Evolutionary conservation across 2,329 filamentous ascomycete genomes (phyloP), one percentile per base, ranked within the genome.

Genomic region (Dothiorella sarmentorum): DNA sequence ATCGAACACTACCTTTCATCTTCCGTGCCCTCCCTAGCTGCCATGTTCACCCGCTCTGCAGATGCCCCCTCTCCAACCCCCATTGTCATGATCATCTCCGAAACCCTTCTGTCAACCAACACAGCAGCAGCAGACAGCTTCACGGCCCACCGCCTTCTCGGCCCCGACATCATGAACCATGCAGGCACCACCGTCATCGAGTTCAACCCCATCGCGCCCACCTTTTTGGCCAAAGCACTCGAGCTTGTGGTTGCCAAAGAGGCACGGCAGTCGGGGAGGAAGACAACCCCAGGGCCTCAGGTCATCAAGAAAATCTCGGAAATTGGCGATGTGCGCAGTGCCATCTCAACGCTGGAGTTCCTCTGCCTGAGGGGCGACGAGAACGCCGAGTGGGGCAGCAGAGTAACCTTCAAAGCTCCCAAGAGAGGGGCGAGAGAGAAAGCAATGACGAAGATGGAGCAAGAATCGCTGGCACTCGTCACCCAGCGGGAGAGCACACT

Each of bases 331-430:
- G 87, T 99, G 53, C 85, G 94, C 61, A 97, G 87, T 71, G 94
- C 94, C n/a, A 83, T 96, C 26, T 92, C 91, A 1, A 89, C 91
- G 0, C 80, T 99, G 4, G 91, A 99, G 67, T 97, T 99, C 67
- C 81, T 99, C 11, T 97, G 91, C 68, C 73, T 97, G 37, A 88
- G 90, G 69, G 88, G 88, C 15, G 90, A 94, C 61, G 77, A 85
- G n/a, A 82, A 85, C 10, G 85, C 68, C 89, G 90, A 90, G 84
- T 95, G 90, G 90, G 87, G 90, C 13, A 85, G 87, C 42, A 90
- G 85, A 62, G 80, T 94, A 20, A 80, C 83, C 0, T 88, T 90
- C 57, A 82, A 83, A 0, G 93, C 89, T 67, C 71, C 80, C 3
- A 91, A 87, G 13, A 65, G 62, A 29, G 75, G 78, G 1, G 73